Evolutionary conservation across 1,139 yeast species (phyloP).

Genomic region (Blastobotrys malaysiensis): DNA sequence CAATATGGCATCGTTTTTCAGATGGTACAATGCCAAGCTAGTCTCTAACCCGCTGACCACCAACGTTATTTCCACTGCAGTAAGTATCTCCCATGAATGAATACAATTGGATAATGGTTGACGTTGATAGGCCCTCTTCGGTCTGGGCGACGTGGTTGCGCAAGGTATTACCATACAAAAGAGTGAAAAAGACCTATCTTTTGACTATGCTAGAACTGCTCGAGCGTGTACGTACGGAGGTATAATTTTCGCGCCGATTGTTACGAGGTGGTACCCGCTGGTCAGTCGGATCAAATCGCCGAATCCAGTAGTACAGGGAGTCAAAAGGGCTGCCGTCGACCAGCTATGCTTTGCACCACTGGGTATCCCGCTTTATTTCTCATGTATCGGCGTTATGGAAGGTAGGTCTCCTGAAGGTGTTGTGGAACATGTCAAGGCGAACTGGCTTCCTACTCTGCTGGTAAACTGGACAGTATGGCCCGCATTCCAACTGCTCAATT

Average conservation of each 20-base stretch:
- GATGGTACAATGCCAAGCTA: conserved; percentile 21
- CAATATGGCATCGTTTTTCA: conserved; percentile 18
- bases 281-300: conserved; percentile 50
- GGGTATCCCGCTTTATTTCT: conserved; percentile 46
- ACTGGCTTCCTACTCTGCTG: conserved; percentile 42
- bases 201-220: conserved; percentile 42
- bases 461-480: conserved; percentile 92
- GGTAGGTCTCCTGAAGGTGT: conserved; percentile 36
- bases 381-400: conserved; percentile 64
- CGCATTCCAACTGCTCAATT: conserved; percentile 65
- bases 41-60: conserved; percentile 26
- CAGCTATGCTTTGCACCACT: conserved; percentile 73
- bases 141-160: conserved; percentile 69
- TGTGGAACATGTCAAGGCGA: conserved; percentile 20
- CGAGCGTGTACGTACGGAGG: conserved; percentile 74
- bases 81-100: conserved; percentile 15
- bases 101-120: too few relatives aligned
- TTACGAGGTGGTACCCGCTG: conserved; percentile 60
- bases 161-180: conserved; percentile 43
- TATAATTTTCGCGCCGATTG: conserved; percentile 69
- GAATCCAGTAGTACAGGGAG: conserved; percentile 24
- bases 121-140: conserved; percentile 51
- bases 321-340: conserved; percentile 57
- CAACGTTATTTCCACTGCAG: conserved; percentile 27
- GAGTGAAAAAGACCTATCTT: conserved; percentile 17